Percentiles rank a stretch among this genome's conserved stretches.
These are phyloP conservation scores for Phytophthora sojae DNA, from an alignment of 352 stramenopile genomes.

Conservation along the genomic window DNA sequence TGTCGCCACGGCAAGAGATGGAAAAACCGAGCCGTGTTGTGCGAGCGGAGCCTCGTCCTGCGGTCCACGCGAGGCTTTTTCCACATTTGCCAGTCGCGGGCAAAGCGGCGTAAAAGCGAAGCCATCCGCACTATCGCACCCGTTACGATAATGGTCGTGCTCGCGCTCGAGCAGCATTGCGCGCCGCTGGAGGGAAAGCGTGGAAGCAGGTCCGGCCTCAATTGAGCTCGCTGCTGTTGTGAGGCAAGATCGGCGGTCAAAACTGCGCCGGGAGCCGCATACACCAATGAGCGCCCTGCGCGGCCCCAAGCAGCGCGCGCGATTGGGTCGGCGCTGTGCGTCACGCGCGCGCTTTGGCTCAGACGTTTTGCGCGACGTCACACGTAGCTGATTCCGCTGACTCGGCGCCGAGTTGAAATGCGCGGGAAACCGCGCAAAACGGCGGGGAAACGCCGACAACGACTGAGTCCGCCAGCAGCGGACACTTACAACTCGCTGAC, in stretches of 20 bases:
- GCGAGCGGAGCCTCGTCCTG: not conserved
- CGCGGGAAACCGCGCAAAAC: conserved; percentile 4
- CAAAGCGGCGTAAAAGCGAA: not conserved
- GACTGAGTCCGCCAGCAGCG: not conserved
- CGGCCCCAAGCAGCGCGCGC: not conserved
- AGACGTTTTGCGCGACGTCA: not conserved
- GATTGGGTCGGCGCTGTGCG: conserved; percentile 22
- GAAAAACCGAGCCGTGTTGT: too few species aligned
- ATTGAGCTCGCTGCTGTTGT: not conserved
- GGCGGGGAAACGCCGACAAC: not conserved
- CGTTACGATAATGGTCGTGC: not conserved
- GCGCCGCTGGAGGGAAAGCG: not conserved
- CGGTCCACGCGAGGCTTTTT: not conserved
- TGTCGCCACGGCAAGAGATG: not conserved
- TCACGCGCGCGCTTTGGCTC: conserved; percentile 12
- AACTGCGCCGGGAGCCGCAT: not conserved
- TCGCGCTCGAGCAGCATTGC: not conserved
- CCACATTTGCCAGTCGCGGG: not conserved
- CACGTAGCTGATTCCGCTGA: not conserved
- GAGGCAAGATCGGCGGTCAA: not conserved
- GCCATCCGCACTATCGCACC: not conserved
- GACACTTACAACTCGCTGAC: not conserved
- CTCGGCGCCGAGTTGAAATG: not conserved
- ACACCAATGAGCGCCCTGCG: conserved; percentile 11
- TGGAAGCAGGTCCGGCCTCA: not conserved